Evolutionary conservation across 805 yeast species (phyloP).

Genomic region (Huiozyma naganishii): DNA sequence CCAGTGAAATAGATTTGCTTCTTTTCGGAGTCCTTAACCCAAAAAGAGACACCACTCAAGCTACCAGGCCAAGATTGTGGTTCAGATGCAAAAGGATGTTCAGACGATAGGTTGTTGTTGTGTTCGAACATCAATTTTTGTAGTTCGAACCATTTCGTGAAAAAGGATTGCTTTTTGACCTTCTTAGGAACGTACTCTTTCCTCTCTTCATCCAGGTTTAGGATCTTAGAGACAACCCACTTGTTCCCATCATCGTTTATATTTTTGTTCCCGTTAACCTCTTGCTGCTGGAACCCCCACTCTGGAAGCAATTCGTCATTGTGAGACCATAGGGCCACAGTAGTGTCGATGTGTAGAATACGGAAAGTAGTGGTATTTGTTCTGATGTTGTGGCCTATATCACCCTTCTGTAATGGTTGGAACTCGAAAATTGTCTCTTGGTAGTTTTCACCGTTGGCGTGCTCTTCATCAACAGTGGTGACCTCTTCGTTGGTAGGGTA

Average conservation of each 20-base stretch:
- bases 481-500: constrained; percentile 91
- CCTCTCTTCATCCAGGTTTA: constrained; percentile 55
- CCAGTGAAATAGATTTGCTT: constrained; percentile 86
- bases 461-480: constrained; percentile 57
- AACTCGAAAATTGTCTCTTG: constrained; percentile 73
- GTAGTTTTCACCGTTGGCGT: constrained; percentile 42
- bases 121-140: constrained; percentile 85
- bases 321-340: constrained; percentile 92
- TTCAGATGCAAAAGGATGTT: constrained; percentile 91
- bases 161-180: constrained; percentile 56
- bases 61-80: constrained; percentile 90
- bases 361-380: constrained; percentile 63
- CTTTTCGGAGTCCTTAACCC: constrained; percentile 63
- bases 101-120: constrained; percentile 75
- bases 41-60: constrained; percentile 86
- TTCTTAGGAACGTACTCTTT: constrained; percentile 52
- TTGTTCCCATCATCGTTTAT: constrained; percentile 51
- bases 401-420: constrained; percentile 46
- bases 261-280: constrained; percentile 90
- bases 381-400: constrained; percentile 37
- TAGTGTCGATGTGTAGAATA: constrained; percentile 71
- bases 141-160: constrained; percentile 80
- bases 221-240: constrained; percentile 69
- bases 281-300: constrained; percentile 89
- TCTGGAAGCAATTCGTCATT: constrained; percentile 77